Evolutionary conservation across 306 rosid genomes (phyloP), one percentile per base, ranked within the genome.

Genomic region (Abrus precatorius): DNA sequence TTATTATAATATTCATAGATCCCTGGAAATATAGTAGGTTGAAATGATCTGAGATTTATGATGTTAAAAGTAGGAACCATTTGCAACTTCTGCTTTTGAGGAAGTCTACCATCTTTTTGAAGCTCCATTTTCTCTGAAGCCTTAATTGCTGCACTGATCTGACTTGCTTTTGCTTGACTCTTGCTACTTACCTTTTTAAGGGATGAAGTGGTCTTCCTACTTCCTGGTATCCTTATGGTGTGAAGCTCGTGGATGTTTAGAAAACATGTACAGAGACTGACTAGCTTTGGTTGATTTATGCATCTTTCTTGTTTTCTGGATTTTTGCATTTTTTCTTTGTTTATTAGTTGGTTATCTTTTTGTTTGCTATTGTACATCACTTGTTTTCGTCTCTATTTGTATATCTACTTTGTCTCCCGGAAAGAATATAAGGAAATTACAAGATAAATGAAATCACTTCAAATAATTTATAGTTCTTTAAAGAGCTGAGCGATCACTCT

Each of bases 81-180:
- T 63, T 60, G 43, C 41, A 41, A 57, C 38, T 82, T 49, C 64
- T 38, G 5, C 41, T 68, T 57, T 38, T 68, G 66, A 30, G 72
- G 77, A 57, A 38, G 8, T 47, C 44, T 49, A 80, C 28, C 41
- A 38, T 65, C 44, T n/a, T 5, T 41, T 54, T 14, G 43, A 74
- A 64, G 20, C 47, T 71, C 65, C 64, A 64, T 13, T 48, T 57
- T 79, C 62, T 48, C 56, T 5, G 10, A n/a, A 79, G 69, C 53
- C 10, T 45, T 34, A 14, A n/a, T 59, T 69, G 69, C 62, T 47
- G 53, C 27, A 27, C 6, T 10, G 55, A 30, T 72, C 30, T 62
- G 72, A 68, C 50, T 72, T 61, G 54, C 47, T 50, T 50, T 63
- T 72, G 57, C 72, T 47, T 20, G 60, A 79, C 49, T 44, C 20